phyloP scores from a whole-genome alignment of 345 rosid species.

The Ceriops tagal region DNA sequence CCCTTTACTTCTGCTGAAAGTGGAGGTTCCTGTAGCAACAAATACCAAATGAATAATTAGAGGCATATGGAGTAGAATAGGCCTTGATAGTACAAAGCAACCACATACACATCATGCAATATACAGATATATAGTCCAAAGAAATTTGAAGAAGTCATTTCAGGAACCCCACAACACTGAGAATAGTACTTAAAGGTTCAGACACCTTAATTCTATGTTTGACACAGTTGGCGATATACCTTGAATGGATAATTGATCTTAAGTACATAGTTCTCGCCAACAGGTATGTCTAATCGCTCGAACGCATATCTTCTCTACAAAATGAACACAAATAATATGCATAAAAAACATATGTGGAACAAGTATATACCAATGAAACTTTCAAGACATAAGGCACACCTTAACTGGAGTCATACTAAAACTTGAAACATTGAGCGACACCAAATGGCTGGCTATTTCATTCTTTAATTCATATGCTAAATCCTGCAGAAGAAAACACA shows the following conservation, averaged over 20 bases:
- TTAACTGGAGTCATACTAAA: constrained; percentile 83
- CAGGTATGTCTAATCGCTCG: constrained; percentile 70
- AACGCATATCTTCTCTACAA: constrained; percentile 85
- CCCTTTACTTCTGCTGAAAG: constrained; percentile 86
- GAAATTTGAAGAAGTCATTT: constrained; percentile 11
- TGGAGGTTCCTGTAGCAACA: constrained; percentile 66
- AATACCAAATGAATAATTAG: constrained; percentile 1
- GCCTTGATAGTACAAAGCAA: not conserved
- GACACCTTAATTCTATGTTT: constrained; percentile 3
- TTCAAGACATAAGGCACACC: constrained; percentile 41
- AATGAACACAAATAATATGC: constrained; percentile 18
- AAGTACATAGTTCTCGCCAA: constrained; percentile 76
- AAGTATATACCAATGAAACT: not conserved
- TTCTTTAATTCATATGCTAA: constrained; percentile 64
- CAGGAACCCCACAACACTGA: not conserved
- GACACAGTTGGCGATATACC: constrained; percentile 40
- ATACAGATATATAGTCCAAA: not conserved
- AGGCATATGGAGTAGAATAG: constrained; percentile 1
- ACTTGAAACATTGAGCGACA: constrained; percentile 69
- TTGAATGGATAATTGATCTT: constrained; percentile 89
- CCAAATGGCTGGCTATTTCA: constrained; percentile 64
- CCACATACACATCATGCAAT: not conserved
- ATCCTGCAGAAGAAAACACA: constrained; percentile 43
- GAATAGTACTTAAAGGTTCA: not conserved
- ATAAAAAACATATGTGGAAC: constrained; percentile 11